Evolutionary conservation across 2,329 filamentous ascomycete species (phyloP), one percentile per base, ranked within the genome.

Genomic region (Dryadomyces quercus-mongolicae): DNA sequence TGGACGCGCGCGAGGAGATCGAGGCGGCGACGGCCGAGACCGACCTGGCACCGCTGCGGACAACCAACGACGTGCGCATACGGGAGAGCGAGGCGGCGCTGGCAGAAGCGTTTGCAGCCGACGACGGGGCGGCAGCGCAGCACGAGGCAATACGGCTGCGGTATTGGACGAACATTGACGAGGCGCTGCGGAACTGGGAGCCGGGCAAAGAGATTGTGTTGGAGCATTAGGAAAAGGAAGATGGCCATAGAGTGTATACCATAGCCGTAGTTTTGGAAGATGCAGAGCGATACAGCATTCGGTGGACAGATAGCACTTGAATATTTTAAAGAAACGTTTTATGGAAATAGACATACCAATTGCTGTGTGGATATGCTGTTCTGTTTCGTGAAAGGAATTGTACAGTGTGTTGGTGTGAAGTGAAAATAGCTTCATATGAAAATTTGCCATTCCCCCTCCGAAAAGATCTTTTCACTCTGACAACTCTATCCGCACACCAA

Each of bases 121-220:
- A 67, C 9, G 86, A 85, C 50, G 80, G 92, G 64, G 76, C 82
- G 44, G 69, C 58, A 9, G 92, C 90, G 16, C 82, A 78, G 69
- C 69, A 66, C 57, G 88, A 94, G 76, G 83, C 84, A 48, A 82
- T 95, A 1, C 75, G 79, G 67, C 69, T 96, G 71, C 75, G 89
- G 67, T 97, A 96, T 72, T 96, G 92, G 92, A 78, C 86, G 54
- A 95, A 91, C 69, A 84, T 97, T 57, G 78, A 82, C 58, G 86
- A 94, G 68, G 86, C 83, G 49, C 72, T 96, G 63, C 74, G 85
- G 65, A 80, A 84, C 58, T 96, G 92, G 91, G 89, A 95, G 74
- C 81, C 75, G 62, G 91, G 89, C 5, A 85, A 81, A 71, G 71
- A 71, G 7, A 65, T 77, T 53, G 74, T 80, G 47, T 61, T 82